Evolutionary conservation across 441 rosid species (phyloP).

Genomic region (Brassica balearica): DNA sequence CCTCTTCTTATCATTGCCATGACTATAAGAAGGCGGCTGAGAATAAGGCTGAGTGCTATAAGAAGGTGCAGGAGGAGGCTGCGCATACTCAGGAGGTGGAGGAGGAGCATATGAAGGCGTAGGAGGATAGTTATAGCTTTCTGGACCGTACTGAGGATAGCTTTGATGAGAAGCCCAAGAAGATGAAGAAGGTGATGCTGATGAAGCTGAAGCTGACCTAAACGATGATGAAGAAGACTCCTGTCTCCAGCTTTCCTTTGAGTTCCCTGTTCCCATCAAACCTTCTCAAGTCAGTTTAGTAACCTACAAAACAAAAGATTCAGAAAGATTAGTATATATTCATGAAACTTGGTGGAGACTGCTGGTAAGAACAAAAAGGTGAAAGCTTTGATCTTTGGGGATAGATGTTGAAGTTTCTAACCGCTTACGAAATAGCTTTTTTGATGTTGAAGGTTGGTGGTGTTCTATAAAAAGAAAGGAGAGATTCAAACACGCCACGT

Average conservation of each 20-base stretch:
- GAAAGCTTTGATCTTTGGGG: not conserved
- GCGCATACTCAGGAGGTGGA: slow-evolving; percentile 45
- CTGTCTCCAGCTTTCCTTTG: slow-evolving; percentile 64
- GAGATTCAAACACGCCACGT: slow-evolving; percentile 44
- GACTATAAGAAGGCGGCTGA: slow-evolving; percentile 48
- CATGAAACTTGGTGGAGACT: slow-evolving; percentile 12
- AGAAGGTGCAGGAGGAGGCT: slow-evolving; percentile 49
- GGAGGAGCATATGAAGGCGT: slow-evolving; percentile 45
- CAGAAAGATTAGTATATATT: not conserved
- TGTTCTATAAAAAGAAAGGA: slow-evolving; percentile 29
- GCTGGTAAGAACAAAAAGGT: too few species aligned
- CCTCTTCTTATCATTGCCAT: slow-evolving; percentile 48
- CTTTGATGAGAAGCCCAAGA: slow-evolving; percentile 53
- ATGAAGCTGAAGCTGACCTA: slow-evolving; percentile 53
- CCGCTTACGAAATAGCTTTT: slow-evolving; percentile 19
- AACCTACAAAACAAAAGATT: slow-evolving; percentile 21
- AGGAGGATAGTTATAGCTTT: slow-evolving; percentile 54
- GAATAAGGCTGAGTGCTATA: slow-evolving; percentile 52
- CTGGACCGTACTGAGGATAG: slow-evolving; percentile 59
- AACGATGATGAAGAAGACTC: slow-evolving; percentile 57
- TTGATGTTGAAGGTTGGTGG: slow-evolving; percentile 29
- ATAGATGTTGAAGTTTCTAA: slow-evolving; percentile 17
- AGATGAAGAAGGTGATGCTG: slow-evolving; percentile 47
- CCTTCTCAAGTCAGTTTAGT: slow-evolving; percentile 15
- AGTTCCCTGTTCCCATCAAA: slow-evolving; percentile 79